Base-by-base conservation (phyloP, 1,139 yeast genomes). In the Yamadazyma kanchanaburiensis region DNA sequence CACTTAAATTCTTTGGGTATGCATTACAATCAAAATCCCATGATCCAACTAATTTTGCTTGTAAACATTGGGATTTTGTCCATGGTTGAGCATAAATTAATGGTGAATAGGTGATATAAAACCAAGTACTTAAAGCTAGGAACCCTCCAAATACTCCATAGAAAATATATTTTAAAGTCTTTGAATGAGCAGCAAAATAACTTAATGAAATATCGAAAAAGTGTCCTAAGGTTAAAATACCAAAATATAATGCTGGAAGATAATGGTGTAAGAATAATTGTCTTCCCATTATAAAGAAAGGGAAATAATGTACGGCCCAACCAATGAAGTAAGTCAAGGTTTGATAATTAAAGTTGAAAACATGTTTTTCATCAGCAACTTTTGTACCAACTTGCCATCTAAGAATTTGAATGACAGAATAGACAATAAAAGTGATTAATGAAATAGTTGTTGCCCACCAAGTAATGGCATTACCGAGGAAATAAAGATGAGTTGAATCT, bases 241-340 rank as follows among this genome's bases (percentile, higher is more conserved):
- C 94, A 58, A 91, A 89, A 63, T 88, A 91, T 30, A 85, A 77
- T 4, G 96, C 83, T 33, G 95, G 96, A 44, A 91, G 66, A 56
- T 91, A 89, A 58, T 89, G 97, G 55, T 89, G 96, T 48, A 91
- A 67, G 66, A 89, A 89, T 58, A 91, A 64, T 62, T 88, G 97
- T 60, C 97, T 81, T 17, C 83, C 91, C 97, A 89, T 89, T 39
- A 91, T 66, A 67, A 77, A 89, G 35, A 91, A 89, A 39, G 98
- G 98, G 46, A 73, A 62, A 53, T 80, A 85, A 58, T 91, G 97
- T 38, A 86, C 46, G 21, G 72, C 72, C 94, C 95, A 91, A 21
- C 96, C 98, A 11, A 80, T 54, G 31, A 81, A 53, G 55, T 77
- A 88, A 30, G 77, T 73, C 31, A 83, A 68, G 24, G 76, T 74